A percentile compares a stretch with the other conserved stretches of the same genome.
Evolutionary conservation across 2,329 filamentous ascomycete species (phyloP).

Genomic region (Cordyceps militaris): DNA sequence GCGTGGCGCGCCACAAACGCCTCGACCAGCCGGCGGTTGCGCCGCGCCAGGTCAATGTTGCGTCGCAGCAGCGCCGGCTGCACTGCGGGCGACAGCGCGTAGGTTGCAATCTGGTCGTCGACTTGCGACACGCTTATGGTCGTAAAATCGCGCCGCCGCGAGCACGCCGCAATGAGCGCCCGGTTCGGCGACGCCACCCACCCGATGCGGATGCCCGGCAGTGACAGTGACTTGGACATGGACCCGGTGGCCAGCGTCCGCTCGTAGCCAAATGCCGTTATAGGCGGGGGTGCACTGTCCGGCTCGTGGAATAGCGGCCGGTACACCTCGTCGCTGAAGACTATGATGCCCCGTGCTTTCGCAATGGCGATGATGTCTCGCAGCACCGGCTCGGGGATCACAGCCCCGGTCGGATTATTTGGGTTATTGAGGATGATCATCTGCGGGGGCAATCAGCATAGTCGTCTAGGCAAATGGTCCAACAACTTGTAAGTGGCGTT

Average conservation of each 20-base stretch:
- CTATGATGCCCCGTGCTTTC: slow-evolving; percentile 51
- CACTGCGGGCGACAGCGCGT: slow-evolving; percentile 54
- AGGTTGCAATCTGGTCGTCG: slow-evolving; percentile 71
- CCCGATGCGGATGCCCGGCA: slow-evolving; percentile 75
- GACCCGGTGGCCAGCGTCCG: slow-evolving; percentile 69
- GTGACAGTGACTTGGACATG: slow-evolving; percentile 77
- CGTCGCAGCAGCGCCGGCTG: slow-evolving; percentile 32
- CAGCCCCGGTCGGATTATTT: slow-evolving; percentile 73
- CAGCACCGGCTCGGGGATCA: slow-evolving; percentile 56
- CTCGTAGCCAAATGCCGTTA: slow-evolving; percentile 64
- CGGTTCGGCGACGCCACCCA: slow-evolving; percentile 68
- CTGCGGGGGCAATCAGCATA: slow-evolving; percentile 8
- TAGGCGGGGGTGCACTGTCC: slow-evolving; percentile 53
- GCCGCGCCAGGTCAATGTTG: slow-evolving; percentile 50
- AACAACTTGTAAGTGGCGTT: not conserved
- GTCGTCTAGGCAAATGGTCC: slow-evolving; percentile 18
- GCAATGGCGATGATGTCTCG: slow-evolving; percentile 58
- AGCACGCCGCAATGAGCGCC: slow-evolving; percentile 55
- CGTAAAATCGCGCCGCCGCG: slow-evolving; percentile 68
- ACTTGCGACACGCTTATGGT: slow-evolving; percentile 62
- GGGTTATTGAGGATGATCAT: slow-evolving; percentile 61
- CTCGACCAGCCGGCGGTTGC: slow-evolving; percentile 60
- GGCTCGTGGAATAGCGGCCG: slow-evolving; percentile 67
- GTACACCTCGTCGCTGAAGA: slow-evolving; percentile 78
- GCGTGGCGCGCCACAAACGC: slow-evolving; percentile 59